These are phyloP conservation scores for Boletus smithii DNA, from an alignment of 1,284 basidiomycete species.

Conservation along the genomic window DNA sequence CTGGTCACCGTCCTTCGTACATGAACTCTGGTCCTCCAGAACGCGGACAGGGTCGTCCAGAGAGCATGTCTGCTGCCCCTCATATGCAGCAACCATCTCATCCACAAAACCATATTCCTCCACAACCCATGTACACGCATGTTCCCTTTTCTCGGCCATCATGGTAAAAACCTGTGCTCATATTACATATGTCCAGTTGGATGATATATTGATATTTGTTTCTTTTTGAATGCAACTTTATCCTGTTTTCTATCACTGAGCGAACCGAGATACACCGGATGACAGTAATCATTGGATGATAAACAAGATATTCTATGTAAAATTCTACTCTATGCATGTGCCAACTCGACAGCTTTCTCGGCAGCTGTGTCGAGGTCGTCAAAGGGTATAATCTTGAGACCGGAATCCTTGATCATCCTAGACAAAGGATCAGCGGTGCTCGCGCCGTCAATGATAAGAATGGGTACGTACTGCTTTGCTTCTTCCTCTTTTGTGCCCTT, in stretches of 20 bases:
- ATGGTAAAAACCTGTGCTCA: constrained; percentile 37
- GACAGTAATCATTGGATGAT: constrained; percentile 18
- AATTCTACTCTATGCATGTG: constrained; percentile 34
- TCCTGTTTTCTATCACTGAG: constrained; percentile 23
- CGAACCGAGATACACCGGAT: background rate
- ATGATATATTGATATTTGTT: constrained; percentile 37
- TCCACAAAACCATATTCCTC: constrained; percentile 28
- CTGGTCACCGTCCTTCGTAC: constrained; percentile 31
- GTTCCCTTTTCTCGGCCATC: constrained; percentile 37
- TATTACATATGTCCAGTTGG: constrained; percentile 19
- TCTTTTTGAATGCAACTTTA: constrained; percentile 30
- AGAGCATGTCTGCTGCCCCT: constrained; percentile 22
- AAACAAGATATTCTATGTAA: constrained; percentile 18
- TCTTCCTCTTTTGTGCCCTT: constrained; percentile 97
- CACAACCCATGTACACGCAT: constrained; percentile 32
- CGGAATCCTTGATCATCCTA: constrained; percentile 90
- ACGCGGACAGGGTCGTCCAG: constrained; percentile 31
- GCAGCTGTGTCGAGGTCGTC: constrained; percentile 86
- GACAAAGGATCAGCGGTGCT: constrained; percentile 11
- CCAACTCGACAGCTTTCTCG: constrained; percentile 78
- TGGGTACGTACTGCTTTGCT: constrained; percentile 78
- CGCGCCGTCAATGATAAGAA: background rate
- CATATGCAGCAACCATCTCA: constrained; percentile 32
- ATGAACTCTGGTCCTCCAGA: constrained; percentile 26
- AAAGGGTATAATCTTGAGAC: constrained; percentile 89